phyloP scores from a whole-genome alignment of 768 basidiomycete genomes.

The Boletus vinaceobasis region DNA sequence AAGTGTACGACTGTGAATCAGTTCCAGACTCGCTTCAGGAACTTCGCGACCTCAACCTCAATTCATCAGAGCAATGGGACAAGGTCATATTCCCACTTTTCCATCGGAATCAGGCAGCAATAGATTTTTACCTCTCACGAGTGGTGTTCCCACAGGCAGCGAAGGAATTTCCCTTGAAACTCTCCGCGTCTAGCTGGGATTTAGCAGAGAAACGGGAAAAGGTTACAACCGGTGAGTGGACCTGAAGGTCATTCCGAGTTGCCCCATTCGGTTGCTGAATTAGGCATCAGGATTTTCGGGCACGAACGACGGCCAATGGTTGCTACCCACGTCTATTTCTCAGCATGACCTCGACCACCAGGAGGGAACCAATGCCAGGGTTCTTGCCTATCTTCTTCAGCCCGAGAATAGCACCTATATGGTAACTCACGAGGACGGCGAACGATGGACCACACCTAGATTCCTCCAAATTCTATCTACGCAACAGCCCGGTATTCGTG shows the following conservation, averaged over 20 bases:
- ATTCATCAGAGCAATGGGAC: conserved; percentile 9
- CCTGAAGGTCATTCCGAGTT: too few species aligned
- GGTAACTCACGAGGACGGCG: too few species aligned
- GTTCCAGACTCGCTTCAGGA: neutral
- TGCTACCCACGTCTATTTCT: conserved; percentile 16
- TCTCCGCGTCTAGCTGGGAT: too few species aligned
- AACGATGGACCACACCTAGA: too few species aligned
- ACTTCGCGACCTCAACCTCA: neutral
- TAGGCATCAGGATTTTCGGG: conserved; percentile 42
- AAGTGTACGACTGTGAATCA: neutral
- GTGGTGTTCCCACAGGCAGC: too few species aligned
- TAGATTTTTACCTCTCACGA: too few species aligned
- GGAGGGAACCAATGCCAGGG: conserved; percentile 37
- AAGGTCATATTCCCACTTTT: neutral
- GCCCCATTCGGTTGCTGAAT: neutral
- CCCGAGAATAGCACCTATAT: conserved; percentile 39
- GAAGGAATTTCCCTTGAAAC: too few species aligned
- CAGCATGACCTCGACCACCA: conserved; percentile 30
- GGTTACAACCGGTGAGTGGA: too few species aligned
- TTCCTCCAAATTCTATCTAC: too few species aligned
- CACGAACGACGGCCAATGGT: conserved; percentile 47
- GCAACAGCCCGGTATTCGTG: too few species aligned
- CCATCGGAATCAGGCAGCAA: neutral
- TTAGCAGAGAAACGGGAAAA: too few species aligned
- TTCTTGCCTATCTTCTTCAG: conserved; percentile 16